phyloP scores from a whole-genome alignment of 306 rosid species.

The Quercus berberidifolia region DNA sequence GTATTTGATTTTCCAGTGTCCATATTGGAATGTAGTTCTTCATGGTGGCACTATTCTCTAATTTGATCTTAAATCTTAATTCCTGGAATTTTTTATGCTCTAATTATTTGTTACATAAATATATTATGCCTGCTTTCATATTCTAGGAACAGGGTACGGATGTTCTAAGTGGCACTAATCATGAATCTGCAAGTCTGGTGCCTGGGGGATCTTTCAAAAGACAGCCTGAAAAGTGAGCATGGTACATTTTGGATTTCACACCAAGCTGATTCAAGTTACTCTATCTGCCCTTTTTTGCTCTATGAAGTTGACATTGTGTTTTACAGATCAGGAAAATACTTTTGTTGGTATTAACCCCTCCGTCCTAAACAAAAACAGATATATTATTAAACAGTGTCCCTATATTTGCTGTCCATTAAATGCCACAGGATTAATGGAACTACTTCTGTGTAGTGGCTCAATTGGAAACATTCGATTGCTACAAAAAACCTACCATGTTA shows the following conservation, averaged over 20 bases:
- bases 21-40: not conserved
- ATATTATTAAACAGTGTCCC: not conserved
- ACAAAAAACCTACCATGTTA: not conserved
- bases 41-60: not conserved
- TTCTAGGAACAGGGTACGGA: conserved; percentile 30
- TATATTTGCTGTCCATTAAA: not conserved
- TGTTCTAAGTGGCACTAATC: conserved; percentile 27
- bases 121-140: not conserved
- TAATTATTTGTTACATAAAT: not conserved
- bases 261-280: not conserved
- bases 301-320: not conserved
- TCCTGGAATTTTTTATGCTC: not conserved
- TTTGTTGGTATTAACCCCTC: not conserved
- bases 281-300: not conserved
- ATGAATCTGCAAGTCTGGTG: conserved; percentile 32
- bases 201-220: conserved; percentile 30
- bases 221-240: conserved; percentile 23
- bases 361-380: not conserved
- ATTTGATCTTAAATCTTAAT: not conserved
- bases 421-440: not conserved
- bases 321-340: not conserved
- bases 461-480: too few relatives aligned
- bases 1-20: conserved; percentile 19
- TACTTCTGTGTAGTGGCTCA: not conserved
- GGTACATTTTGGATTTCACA: conserved; percentile 8